phyloP scores from a whole-genome alignment of 1,284 basidiomycete genomes.

The Earliella scabrosa region DNA sequence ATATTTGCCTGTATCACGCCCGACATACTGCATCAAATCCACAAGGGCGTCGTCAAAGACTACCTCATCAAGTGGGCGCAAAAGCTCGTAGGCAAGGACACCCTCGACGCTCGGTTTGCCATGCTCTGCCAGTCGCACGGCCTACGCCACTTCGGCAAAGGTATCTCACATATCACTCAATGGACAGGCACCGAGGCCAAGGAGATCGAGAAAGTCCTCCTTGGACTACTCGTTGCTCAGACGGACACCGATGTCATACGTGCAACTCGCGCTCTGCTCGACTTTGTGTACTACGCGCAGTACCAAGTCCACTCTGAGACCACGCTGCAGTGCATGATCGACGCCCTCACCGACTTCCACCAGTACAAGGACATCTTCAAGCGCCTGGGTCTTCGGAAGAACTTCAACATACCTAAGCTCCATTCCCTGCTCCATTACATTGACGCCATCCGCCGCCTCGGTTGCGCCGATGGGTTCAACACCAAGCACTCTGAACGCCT shows the following conservation, averaged over 20 bases:
- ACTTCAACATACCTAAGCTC: conserved; percentile 39
- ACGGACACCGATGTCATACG: neutral
- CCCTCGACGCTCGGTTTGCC: conserved; percentile 28
- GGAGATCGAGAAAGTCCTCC: conserved; percentile 30
- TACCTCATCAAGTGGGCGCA: conserved; percentile 33
- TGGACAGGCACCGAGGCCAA: conserved; percentile 32
- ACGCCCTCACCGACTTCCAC: conserved; percentile 28
- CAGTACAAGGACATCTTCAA: conserved; percentile 32
- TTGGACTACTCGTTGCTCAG: conserved; percentile 26
- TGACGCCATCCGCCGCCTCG: conserved; percentile 19
- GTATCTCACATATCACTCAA: conserved; percentile 29
- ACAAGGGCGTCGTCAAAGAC: conserved; percentile 37
- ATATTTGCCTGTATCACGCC: conserved; percentile 29
- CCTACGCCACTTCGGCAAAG: conserved; percentile 31
- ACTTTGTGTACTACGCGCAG: conserved; percentile 27
- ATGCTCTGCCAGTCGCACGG: conserved; percentile 20
- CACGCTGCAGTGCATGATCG: conserved; percentile 22
- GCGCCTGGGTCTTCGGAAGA: conserved; percentile 15
- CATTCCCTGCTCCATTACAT: conserved; percentile 32
- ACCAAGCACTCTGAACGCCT: conserved; percentile 32
- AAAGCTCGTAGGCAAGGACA: conserved; percentile 22
- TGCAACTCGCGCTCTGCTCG: conserved; percentile 4
- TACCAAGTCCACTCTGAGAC: conserved; percentile 24
- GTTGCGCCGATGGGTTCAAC: conserved; percentile 29
- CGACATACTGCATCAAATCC: too few species aligned